A percentile compares a stretch with the other conserved stretches of the same genome.
Evolutionary conservation across 306 rosid species (phyloP).

Genomic region (Dalbergia cultrata): DNA sequence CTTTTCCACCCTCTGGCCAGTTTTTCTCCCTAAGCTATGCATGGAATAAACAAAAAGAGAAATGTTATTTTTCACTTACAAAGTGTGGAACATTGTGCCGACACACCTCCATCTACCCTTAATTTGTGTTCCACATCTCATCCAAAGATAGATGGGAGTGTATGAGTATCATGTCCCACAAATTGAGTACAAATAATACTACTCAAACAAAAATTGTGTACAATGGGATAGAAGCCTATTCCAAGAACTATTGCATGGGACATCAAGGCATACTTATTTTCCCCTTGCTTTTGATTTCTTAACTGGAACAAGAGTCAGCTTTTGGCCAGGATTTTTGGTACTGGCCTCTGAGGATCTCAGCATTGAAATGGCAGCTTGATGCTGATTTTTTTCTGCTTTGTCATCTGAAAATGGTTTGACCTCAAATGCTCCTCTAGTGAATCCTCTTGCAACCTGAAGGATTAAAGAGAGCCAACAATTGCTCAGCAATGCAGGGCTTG

Average conservation of each 20-base stretch:
- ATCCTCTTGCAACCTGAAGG: slow-evolving; percentile 89
- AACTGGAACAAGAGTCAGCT: slow-evolving; percentile 70
- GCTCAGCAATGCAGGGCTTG: slow-evolving; percentile 25
- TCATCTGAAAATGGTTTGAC: slow-evolving; percentile 74
- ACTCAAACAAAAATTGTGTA: not conserved
- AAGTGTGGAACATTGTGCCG: too few relatives aligned
- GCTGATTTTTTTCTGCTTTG: slow-evolving; percentile 60
- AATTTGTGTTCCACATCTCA: too few relatives aligned
- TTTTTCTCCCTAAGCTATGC: slow-evolving; percentile 37
- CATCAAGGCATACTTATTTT: slow-evolving; percentile 47
- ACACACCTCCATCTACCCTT: too few relatives aligned
- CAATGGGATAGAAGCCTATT: not conserved
- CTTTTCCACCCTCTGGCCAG: slow-evolving; percentile 29
- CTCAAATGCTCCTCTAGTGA: slow-evolving; percentile 88
- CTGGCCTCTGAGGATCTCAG: slow-evolving; percentile 64
- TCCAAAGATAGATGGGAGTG: too few relatives aligned
- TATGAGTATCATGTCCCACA: too few relatives aligned
- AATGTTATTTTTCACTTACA: too few relatives aligned
- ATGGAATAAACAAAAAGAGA: slow-evolving; percentile 28
- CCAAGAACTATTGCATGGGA: slow-evolving; percentile 24
- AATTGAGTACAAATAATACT: too few relatives aligned
- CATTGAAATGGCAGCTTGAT: slow-evolving; percentile 65
- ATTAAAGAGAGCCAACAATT: slow-evolving; percentile 43
- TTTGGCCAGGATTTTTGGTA: slow-evolving; percentile 54
- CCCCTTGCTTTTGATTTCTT: slow-evolving; percentile 74